These are phyloP conservation scores for Colletotrichum theobromicola DNA, from an alignment of 2,329 filamentous ascomycete species.

Conservation along the genomic window DNA sequence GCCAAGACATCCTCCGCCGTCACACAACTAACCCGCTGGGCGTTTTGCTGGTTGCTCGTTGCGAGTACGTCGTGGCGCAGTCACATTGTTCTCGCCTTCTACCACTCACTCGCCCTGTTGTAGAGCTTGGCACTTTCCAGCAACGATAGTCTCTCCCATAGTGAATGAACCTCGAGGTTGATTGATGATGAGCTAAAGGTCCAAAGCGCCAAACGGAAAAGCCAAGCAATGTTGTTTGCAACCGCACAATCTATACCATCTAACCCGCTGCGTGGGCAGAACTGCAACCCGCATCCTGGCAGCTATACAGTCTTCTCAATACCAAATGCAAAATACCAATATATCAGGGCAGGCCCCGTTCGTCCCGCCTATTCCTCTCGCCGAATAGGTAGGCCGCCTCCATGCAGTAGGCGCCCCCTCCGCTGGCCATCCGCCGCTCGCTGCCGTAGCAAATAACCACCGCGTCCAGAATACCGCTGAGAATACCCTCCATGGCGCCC, in stretches of 20 bases:
- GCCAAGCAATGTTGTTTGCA: neutral
- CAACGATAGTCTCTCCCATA: neutral
- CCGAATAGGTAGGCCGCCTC: constrained; percentile 91
- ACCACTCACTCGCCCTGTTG: neutral
- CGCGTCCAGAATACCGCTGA: constrained; percentile 87
- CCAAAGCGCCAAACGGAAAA: neutral
- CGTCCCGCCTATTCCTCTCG: constrained; percentile 49
- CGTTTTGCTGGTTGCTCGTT: neutral
- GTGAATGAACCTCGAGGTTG: neutral
- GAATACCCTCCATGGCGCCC: constrained; percentile 86
- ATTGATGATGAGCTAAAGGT: neutral
- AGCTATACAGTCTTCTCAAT: neutral
- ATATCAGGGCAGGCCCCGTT: constrained; percentile 30
- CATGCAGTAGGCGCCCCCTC: constrained; percentile 81
- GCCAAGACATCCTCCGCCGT: neutral
- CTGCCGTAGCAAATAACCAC: constrained; percentile 94
- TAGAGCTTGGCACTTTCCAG: neutral
- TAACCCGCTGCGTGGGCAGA: neutral
- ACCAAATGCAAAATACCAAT: neutral
- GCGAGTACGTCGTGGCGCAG: constrained; percentile 13
- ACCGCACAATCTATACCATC: neutral
- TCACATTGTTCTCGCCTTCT: neutral
- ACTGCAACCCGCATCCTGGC: neutral
- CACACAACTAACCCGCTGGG: neutral
- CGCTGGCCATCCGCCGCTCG: constrained; percentile 74